Conservation (phyloP, 208 protist genomes). For the Vickermania ingenoplastis region DNA sequence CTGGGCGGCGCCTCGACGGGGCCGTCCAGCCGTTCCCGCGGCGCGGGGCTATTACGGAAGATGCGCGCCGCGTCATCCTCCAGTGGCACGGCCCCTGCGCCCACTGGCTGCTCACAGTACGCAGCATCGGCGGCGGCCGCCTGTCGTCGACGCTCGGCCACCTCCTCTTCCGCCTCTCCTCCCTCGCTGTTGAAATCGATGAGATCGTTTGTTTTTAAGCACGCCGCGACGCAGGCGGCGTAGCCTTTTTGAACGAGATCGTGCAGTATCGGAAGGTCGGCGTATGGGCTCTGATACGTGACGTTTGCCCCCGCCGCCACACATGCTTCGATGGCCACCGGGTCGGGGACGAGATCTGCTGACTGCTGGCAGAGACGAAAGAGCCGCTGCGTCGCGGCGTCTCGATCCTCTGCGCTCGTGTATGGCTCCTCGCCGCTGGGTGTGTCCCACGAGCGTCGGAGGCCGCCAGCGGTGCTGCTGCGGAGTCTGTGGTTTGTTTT, state of each 20-base stretch:
- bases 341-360: not conserved
- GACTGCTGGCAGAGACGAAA: not conserved
- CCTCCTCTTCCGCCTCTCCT: not conserved
- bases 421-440: too few species aligned
- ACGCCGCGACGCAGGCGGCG: not conserved
- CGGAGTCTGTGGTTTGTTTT: too few species aligned
- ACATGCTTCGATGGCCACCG: not conserved
- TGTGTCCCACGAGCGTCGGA: too few species aligned
- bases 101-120: not conserved
- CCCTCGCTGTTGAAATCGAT: not conserved
- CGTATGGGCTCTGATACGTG: not conserved
- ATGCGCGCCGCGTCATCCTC: too few species aligned
- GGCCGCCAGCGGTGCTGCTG: too few species aligned
- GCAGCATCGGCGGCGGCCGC: too few species aligned
- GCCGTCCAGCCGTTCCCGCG: not conserved
- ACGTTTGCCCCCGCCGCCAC: not conserved
- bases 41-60: too few species aligned
- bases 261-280: not conserved
- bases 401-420: too few species aligned
- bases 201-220: not conserved
- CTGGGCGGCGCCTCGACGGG: not conserved
- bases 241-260: constrained; percentile 1
- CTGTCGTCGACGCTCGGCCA: too few species aligned
- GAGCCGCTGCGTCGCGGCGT: not conserved
- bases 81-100: not conserved